Percentiles rank a stretch among this genome's conserved stretches.
phyloP scores from a whole-genome alignment of 139 green algal genomes.

The Yamagishiella unicocca region DNA sequence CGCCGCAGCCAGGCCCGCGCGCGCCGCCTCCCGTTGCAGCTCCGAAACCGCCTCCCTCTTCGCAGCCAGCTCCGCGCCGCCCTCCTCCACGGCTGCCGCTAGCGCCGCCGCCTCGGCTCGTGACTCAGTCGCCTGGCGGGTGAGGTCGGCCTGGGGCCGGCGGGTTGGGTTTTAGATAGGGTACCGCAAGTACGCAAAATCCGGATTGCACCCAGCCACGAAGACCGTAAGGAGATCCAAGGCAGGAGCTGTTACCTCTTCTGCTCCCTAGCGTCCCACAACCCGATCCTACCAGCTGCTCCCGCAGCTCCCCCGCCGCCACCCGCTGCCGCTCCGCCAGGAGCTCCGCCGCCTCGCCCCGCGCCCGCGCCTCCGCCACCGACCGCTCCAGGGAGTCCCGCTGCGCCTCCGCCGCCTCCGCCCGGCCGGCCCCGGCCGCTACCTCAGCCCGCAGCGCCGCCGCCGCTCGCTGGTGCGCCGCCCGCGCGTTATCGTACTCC shows the following conservation, averaged over 20 bases:
- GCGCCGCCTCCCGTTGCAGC: constrained; percentile 20
- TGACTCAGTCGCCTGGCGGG: not conserved
- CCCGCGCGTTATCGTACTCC: not conserved
- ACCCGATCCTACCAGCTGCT: not conserved
- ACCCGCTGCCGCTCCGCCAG: not conserved
- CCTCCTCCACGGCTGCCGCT: constrained; percentile 24
- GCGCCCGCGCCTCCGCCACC: not conserved
- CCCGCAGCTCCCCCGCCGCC: not conserved
- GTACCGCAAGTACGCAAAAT: not conserved
- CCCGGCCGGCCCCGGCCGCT: not conserved
- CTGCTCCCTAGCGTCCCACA: not conserved
- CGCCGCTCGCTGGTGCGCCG: not conserved
- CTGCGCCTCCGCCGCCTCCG: constrained; percentile 3
- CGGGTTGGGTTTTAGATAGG: not conserved
- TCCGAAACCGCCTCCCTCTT: constrained; percentile 13
- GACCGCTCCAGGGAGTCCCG: not conserved
- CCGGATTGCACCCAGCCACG: not conserved
- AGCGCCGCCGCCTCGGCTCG: not conserved
- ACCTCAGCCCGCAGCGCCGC: not conserved
- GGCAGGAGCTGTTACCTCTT: not conserved
- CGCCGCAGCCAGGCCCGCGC: constrained; percentile 3
- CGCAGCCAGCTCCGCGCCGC: constrained; percentile 35
- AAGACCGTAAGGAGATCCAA: not conserved
- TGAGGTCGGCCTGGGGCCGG: not conserved
- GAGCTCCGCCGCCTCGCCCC: not conserved